Evolutionary conservation across 2,329 filamentous ascomycete species (phyloP).

Genomic region (Didymella pinodella): DNA sequence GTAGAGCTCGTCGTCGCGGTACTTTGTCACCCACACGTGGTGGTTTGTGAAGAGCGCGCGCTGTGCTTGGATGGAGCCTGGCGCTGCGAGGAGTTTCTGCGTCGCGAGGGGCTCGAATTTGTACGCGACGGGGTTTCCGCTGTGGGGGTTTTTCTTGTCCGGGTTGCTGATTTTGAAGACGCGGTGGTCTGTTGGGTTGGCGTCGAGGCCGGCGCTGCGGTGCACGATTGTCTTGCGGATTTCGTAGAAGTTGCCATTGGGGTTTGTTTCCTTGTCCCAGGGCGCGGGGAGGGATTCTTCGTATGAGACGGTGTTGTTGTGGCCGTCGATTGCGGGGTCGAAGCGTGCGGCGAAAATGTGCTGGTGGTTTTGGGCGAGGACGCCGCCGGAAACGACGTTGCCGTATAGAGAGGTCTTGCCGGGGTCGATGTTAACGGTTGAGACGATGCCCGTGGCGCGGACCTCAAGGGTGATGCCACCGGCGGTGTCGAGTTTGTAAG

Average conservation of each 20-base stretch:
- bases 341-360: constrained; percentile 68
- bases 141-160: constrained; percentile 54
- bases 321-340: constrained; percentile 68
- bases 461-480: constrained; percentile 69
- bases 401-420: constrained; percentile 64
- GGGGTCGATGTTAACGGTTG: constrained; percentile 66
- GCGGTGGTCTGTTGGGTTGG: constrained; percentile 63
- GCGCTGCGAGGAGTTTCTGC: constrained; percentile 60
- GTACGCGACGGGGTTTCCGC: constrained; percentile 57
- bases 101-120: constrained; percentile 58
- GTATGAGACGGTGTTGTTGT: constrained; percentile 62
- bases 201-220: constrained; percentile 59
- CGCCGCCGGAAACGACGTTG: constrained; percentile 69
- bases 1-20: constrained; percentile 61
- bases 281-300: constrained; percentile 63
- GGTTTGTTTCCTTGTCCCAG: constrained; percentile 63
- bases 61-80: constrained; percentile 55
- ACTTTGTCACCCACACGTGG: constrained; percentile 63
- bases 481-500: constrained; percentile 69
- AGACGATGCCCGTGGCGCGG: constrained; percentile 72
- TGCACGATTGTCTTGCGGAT: constrained; percentile 60
- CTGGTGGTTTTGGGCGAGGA: constrained; percentile 74
- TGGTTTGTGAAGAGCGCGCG: constrained; percentile 60
- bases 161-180: constrained; percentile 64
- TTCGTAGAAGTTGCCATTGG: constrained; percentile 68